Percentiles rank a stretch among this genome's conserved stretches.
Conservation (phyloP, 805 yeast genomes). For the Jamesozyma piceae region DNA sequence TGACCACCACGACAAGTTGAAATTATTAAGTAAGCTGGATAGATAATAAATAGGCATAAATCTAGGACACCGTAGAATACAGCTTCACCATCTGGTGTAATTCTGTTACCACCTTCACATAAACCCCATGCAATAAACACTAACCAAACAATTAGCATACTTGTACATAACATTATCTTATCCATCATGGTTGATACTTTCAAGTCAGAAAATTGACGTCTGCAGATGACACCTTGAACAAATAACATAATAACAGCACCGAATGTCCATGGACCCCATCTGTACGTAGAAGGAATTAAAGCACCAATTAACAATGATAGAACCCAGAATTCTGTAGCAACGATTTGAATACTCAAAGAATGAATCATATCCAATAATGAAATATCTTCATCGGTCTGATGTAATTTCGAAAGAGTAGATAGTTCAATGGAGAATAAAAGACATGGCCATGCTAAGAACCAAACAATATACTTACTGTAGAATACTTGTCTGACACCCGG, state of each 20-base stretch:
- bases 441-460: constrained; percentile 40
- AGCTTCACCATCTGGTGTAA: constrained; percentile 46
- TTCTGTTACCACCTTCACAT: constrained; percentile 47
- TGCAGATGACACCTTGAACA: constrained; percentile 25
- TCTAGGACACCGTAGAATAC: constrained; percentile 47
- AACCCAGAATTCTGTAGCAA: constrained; percentile 40
- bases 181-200: constrained; percentile 5
- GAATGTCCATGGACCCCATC: constrained; percentile 62
- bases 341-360: constrained; percentile 29
- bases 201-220: constrained; percentile 25
- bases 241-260: constrained; percentile 38
- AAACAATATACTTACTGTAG: constrained; percentile 37
- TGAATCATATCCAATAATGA: constrained; percentile 4
- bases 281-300: constrained; percentile 45
- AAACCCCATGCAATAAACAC: constrained; percentile 44
- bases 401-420: background rate
- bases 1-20: constrained; percentile 2
- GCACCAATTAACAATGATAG: constrained; percentile 49
- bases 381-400: background rate
- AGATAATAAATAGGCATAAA: constrained; percentile 34
- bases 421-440: constrained; percentile 25
- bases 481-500: constrained; percentile 36
- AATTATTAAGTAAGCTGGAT: constrained; percentile 32
- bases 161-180: constrained; percentile 1
- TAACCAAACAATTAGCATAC: constrained; percentile 29